These are phyloP conservation scores for Erythrophleum fordii DNA, from an alignment of 306 rosid genomes.

Conservation along the genomic window DNA sequence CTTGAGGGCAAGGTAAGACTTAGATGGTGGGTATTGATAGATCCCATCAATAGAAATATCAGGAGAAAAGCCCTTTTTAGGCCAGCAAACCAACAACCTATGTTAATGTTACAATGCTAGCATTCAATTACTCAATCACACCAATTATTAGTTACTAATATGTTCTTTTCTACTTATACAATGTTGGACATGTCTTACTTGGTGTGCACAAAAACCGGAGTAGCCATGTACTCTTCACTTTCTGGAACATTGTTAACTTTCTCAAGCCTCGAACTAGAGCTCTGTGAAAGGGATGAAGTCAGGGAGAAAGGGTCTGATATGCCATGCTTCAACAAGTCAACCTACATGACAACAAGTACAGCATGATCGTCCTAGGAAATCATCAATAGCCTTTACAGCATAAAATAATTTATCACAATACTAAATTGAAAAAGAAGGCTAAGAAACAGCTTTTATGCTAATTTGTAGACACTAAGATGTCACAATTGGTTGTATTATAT, in stretches of 20 bases:
- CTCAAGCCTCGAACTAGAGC: slow-evolving; percentile 62
- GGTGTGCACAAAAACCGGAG: slow-evolving; percentile 82
- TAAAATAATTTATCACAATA: background rate
- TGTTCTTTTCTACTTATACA: background rate
- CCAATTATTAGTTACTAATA: background rate
- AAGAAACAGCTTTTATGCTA: slow-evolving; percentile 8
- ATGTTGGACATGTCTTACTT: slow-evolving; percentile 56
- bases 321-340: slow-evolving; percentile 87
- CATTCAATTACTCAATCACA: background rate
- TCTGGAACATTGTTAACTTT: slow-evolving; percentile 54
- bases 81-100: too few species aligned
- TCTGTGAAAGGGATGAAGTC: slow-evolving; percentile 57
- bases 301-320: slow-evolving; percentile 75
- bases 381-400: background rate
- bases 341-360: slow-evolving; percentile 52
- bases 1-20: too few species aligned
- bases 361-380: background rate
- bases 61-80: background rate
- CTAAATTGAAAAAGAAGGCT: background rate
- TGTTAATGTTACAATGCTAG: background rate
- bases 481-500: background rate
- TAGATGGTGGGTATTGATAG: background rate
- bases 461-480: background rate
- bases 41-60: background rate
- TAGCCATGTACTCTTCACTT: slow-evolving; percentile 66